Evolutionary conservation across 306 rosid species (phyloP).

Genomic region (Arachis hypogaea): DNA sequence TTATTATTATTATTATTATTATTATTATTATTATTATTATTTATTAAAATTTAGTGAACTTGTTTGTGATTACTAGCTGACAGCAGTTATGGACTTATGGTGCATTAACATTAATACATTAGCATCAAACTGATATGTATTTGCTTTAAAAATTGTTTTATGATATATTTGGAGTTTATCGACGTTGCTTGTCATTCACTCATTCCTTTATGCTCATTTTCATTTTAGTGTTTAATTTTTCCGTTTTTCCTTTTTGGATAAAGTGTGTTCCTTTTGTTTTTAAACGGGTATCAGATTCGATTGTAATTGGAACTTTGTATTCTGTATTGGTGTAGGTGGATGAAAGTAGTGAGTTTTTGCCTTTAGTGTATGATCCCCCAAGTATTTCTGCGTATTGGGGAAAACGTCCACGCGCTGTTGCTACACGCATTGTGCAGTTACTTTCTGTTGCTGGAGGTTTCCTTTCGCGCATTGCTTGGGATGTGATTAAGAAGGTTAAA

Average conservation of each 20-base stretch:
- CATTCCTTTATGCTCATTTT: not conserved
- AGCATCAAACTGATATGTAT: not conserved
- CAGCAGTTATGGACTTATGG: not conserved
- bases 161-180: not conserved
- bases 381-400: conserved; percentile 97
- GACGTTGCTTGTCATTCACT: not conserved
- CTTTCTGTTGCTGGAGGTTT: conserved; percentile 97
- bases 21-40: too few relatives aligned
- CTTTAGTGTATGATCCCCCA: conserved; percentile 83
- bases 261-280: conserved; percentile 12
- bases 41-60: too few relatives aligned
- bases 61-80: too few relatives aligned
- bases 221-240: not conserved
- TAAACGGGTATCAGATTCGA: not conserved
- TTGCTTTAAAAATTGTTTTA: not conserved
- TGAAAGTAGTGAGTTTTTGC: conserved; percentile 95
- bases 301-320: conserved; percentile 16
- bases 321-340: conserved; percentile 61
- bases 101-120: not conserved
- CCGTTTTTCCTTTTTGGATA: not conserved
- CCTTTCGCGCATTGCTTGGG: conserved; percentile 79
- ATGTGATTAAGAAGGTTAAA: conserved; percentile 80
- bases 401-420: conserved; percentile 90
- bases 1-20: too few relatives aligned
- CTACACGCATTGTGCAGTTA: conserved; percentile 82